Base-by-base conservation (phyloP, 176 grass and related monocot species). In the Tuctoria greenei region DNA sequence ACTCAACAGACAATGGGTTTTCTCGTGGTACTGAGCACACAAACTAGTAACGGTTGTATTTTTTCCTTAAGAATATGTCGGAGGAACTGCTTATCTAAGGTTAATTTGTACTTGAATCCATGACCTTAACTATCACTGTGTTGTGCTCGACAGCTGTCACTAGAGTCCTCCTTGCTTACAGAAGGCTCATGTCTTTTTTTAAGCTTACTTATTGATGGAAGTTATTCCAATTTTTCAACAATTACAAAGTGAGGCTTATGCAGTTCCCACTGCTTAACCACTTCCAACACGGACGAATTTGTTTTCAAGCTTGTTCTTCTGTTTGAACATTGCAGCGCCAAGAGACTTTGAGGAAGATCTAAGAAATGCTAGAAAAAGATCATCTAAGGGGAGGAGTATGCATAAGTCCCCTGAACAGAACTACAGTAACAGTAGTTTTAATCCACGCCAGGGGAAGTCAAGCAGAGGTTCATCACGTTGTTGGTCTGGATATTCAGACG, bases 321-420 rank as follows among this genome's bases (percentile, higher is more conserved):
- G 15, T 74, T 82, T 75, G 26, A 74, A 81, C 52, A 59, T 87
- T 89, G 64, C 83, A 99, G 96, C 92, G 92, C 13, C 77, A 88
- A 86, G 76, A 93, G 47, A 99, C 45, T 78, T 51, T 2, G 96
- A 93, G 56, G 96, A 99, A 80, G 88, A 88, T 74, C 5, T 88
- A 34, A 92, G 92, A 86, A 88, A 51, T 61, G 21, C 74, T 36
- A 66, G 72, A 18, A 85, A 71, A 57, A 81, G 76, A 69, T 74
- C 67, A 75, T 67, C 59, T 71, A 86, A 67, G 34, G 86, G 60
- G 8, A 84, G 67, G 76, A 87, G 65, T 69, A 67, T 31, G 67
- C 79, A 63, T 35, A 80, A 36, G 70, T 76, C 88, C 15, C 64
- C 89, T 16, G 88, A 88, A 73, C 83, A 85, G 25, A 70, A 79